phyloP scores from a whole-genome alignment of 2,329 filamentous ascomycete species.

The Beauveria varroae region DNA sequence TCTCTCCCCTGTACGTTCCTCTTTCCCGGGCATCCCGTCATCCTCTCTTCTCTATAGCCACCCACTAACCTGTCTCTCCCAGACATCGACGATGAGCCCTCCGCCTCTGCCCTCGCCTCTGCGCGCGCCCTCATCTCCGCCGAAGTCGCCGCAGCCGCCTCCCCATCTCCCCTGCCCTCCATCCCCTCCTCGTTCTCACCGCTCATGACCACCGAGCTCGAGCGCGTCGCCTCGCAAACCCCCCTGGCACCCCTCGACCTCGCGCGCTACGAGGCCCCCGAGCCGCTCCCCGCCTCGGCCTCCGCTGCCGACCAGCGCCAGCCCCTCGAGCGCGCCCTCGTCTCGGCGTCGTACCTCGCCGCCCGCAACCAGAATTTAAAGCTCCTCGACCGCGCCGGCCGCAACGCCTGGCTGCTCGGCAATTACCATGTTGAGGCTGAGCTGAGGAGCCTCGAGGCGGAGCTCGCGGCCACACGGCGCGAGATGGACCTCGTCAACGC shows the following conservation, averaged over 20 bases:
- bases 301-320: conserved; percentile 45
- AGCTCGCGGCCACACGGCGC: conserved; percentile 59
- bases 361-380: conserved; percentile 50
- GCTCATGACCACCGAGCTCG: conserved; percentile 60
- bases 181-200: conserved; percentile 54
- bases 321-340: conserved; percentile 49
- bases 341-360: conserved; percentile 43
- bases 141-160: conserved; percentile 57
- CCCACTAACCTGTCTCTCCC: conserved; percentile 14
- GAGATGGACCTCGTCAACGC: conserved; percentile 69
- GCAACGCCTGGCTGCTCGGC: conserved; percentile 83
- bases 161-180: conserved; percentile 54
- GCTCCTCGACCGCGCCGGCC: conserved; percentile 73
- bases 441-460: conserved; percentile 57
- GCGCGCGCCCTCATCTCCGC: conserved; percentile 62
- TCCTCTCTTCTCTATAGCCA: neutral
- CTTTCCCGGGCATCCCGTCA: too few relatives aligned
- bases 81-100: conserved; percentile 78
- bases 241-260: conserved; percentile 59
- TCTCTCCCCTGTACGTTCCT: conserved; percentile 64
- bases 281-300: conserved; percentile 33
- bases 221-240: conserved; percentile 45
- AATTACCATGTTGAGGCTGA: conserved; percentile 76
- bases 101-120: conserved; percentile 51
- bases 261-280: conserved; percentile 72